Percentiles rank a stretch among this genome's conserved stretches.
These are phyloP conservation scores for Aspergillus sclerotialis DNA, from an alignment of 2,329 filamentous ascomycete genomes.

Conservation along the genomic window DNA sequence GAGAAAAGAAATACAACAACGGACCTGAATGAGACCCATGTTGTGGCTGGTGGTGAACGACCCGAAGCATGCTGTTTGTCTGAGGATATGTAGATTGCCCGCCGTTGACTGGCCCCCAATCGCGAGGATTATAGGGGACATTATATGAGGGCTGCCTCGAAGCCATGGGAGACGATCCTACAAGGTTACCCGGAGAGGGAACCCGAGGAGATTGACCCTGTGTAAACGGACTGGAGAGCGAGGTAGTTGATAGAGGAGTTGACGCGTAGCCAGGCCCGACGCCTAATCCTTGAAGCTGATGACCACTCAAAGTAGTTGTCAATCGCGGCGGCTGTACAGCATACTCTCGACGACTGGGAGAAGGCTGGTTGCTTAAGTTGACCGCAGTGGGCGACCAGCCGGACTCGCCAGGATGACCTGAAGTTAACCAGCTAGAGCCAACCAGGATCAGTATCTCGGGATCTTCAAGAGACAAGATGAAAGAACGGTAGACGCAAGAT, in stretches of 20 bases:
- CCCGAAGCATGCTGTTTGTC: conserved; percentile 20
- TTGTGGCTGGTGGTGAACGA: conserved; percentile 18
- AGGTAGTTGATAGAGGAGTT: conserved; percentile 38
- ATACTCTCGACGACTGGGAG: conserved; percentile 36
- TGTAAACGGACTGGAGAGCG: conserved; percentile 38
- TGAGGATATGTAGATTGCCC: conserved; percentile 23
- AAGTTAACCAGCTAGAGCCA: conserved; percentile 23
- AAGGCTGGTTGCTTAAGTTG: conserved; percentile 24
- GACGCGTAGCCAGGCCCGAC: conserved; percentile 21
- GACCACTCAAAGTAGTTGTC: conserved; percentile 33
- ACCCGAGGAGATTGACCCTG: conserved; percentile 31
- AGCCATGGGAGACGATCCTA: conserved; percentile 37
- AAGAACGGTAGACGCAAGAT: not conserved
- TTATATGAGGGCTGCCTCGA: conserved; percentile 33
- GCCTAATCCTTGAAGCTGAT: conserved; percentile 29
- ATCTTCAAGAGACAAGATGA: conserved; percentile 1
- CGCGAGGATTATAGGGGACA: conserved; percentile 42
- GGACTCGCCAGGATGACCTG: conserved; percentile 25
- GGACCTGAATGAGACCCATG: conserved; percentile 25
- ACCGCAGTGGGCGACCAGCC: conserved; percentile 25
- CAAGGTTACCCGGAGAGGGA: conserved; percentile 28
- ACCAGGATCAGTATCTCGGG: conserved; percentile 15
- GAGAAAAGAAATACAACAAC: conserved; percentile 7
- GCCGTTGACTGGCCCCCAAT: conserved; percentile 39
- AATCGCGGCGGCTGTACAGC: conserved; percentile 35